Percentiles rank a stretch among this genome's conserved stretches.
Evolutionary conservation across 441 rosid species (phyloP).

Genomic region (Lagerstroemia fauriei): DNA sequence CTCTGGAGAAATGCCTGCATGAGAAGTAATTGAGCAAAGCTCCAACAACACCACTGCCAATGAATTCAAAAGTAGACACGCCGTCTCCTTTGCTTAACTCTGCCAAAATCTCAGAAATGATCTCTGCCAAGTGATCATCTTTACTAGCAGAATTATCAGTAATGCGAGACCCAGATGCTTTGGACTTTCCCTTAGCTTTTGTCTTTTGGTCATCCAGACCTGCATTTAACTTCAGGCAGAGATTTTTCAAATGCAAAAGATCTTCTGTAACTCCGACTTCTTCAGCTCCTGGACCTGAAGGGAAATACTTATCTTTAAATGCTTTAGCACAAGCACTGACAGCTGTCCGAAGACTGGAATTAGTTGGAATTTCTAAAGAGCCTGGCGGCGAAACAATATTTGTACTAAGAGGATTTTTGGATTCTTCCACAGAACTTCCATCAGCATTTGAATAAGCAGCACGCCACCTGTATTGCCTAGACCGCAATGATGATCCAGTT

Average conservation of each 20-base stretch:
- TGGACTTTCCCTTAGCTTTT: conserved; percentile 88
- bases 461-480: conserved; percentile 89
- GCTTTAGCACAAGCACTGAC: conserved; percentile 90
- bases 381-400: conserved; percentile 67
- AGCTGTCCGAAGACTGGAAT: conserved; percentile 63
- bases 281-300: conserved; percentile 66
- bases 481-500: conserved; percentile 70
- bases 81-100: conserved; percentile 96
- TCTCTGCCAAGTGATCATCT: conserved; percentile 80
- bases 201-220: conserved; percentile 85
- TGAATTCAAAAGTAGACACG: conserved; percentile 97
- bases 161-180: conserved; percentile 57
- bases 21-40: conserved; percentile 91
- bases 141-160: conserved; percentile 63
- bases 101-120: conserved; percentile 77
- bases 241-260: conserved; percentile 80
- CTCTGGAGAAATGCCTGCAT: conserved; percentile 79
- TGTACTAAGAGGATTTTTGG: conserved; percentile 53
- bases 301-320: conserved; percentile 84
- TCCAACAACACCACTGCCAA: conserved; percentile 96
- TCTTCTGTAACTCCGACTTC: conserved; percentile 97
- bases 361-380: conserved; percentile 66
- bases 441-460: conserved; percentile 65
- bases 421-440: conserved; percentile 66
- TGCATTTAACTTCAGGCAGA: conserved; percentile 71